Conservation (phyloP, 345 rosid genomes). For the Passiflora organensis region DNA sequence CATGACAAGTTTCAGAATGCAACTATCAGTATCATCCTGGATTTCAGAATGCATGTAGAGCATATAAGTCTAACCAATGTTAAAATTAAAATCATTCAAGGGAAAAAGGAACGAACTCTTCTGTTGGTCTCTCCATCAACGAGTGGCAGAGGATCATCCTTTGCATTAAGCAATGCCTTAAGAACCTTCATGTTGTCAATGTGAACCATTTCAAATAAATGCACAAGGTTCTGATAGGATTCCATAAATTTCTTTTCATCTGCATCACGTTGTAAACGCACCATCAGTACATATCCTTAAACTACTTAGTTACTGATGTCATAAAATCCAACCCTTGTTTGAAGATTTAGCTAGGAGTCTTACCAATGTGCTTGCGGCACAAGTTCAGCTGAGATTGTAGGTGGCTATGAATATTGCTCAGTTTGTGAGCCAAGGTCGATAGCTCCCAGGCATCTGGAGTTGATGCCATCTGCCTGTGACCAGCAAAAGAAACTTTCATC, state of each 20-base stretch:
- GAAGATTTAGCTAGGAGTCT: slow-evolving; percentile 9
- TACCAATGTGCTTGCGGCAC: slow-evolving; percentile 42
- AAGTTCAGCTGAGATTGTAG: slow-evolving; percentile 25
- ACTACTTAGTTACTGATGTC: neutral
- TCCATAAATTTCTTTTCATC: slow-evolving; percentile 34
- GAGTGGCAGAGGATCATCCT: slow-evolving; percentile 44
- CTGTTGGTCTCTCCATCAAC: slow-evolving; percentile 33
- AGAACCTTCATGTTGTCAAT: slow-evolving; percentile 46
- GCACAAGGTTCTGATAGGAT: slow-evolving; percentile 28
- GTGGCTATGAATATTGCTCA: slow-evolving; percentile 40
- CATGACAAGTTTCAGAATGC: too few relatives aligned
- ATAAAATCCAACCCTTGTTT: neutral
- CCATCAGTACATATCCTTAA: neutral
- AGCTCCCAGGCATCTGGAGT: slow-evolving; percentile 44
- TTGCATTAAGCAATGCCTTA: slow-evolving; percentile 34
- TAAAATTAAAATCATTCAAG: neutral
- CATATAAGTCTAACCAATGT: too few relatives aligned
- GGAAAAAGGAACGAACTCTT: slow-evolving; percentile 25
- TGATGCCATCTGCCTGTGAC: slow-evolving; percentile 13
- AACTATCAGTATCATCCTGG: too few relatives aligned
- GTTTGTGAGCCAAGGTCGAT: slow-evolving; percentile 43
- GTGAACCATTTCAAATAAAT: slow-evolving; percentile 28
- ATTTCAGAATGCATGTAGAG: too few relatives aligned
- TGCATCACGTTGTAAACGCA: slow-evolving; percentile 15
- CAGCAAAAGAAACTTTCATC: neutral